Evolutionary conservation across 331 rosid species (phyloP).

Genomic region (Quercus lobata): DNA sequence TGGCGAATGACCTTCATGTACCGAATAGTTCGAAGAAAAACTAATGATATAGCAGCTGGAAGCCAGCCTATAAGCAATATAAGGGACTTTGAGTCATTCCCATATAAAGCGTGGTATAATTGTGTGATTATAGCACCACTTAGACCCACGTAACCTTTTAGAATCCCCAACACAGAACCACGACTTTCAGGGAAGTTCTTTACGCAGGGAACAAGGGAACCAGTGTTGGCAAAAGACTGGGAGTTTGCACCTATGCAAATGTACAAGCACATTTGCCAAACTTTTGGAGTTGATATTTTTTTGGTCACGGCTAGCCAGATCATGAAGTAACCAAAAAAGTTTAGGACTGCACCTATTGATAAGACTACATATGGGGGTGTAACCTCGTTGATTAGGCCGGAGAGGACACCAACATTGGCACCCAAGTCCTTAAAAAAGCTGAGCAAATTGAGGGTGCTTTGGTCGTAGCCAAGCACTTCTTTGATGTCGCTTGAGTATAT

Average conservation of each 20-base stretch:
- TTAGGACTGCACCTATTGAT: slow-evolving; percentile 22
- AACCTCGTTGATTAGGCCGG: slow-evolving; percentile 31
- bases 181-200: slow-evolving; percentile 42
- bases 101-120: slow-evolving; percentile 32
- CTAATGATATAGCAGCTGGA: slow-evolving; percentile 32
- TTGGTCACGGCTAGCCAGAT: slow-evolving; percentile 26
- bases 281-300: slow-evolving; percentile 19
- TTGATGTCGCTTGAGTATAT: slow-evolving; percentile 34
- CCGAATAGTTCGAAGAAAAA: slow-evolving; percentile 31
- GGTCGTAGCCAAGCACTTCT: slow-evolving; percentile 31
- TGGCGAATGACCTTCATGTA: slow-evolving; percentile 19
- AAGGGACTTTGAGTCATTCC: slow-evolving; percentile 21
- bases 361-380: slow-evolving; percentile 27
- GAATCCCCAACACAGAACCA: slow-evolving; percentile 30
- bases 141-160: slow-evolving; percentile 31
- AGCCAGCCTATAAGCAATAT: slow-evolving; percentile 37
- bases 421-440: slow-evolving; percentile 42
- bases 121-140: slow-evolving; percentile 40
- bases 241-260: slow-evolving; percentile 35
- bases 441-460: slow-evolving; percentile 35
- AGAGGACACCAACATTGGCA: slow-evolving; percentile 19
- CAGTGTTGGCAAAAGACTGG: slow-evolving; percentile 29
- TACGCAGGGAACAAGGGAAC: slow-evolving; percentile 38
- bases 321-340: slow-evolving; percentile 38
- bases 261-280: slow-evolving; percentile 39